A percentile compares a stretch with the other conserved stretches of the same genome.
Conservation (phyloP, 2,329 filamentous ascomycete species). For the Hysterium pulicare region DNA sequence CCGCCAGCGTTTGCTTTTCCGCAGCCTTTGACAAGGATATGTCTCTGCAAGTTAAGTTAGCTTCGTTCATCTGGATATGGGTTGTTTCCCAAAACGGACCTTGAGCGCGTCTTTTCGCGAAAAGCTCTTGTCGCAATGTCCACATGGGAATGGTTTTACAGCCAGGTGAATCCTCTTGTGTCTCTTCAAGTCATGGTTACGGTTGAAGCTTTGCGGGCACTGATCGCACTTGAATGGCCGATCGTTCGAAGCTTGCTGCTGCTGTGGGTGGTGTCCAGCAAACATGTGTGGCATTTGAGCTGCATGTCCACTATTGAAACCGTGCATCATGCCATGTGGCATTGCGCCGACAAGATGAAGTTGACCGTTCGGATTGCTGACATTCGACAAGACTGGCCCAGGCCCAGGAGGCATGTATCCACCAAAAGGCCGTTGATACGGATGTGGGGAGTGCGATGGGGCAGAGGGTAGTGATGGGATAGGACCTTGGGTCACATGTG, state of each 20-base stretch:
- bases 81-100: constrained; percentile 56
- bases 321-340: constrained; percentile 54
- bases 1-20: constrained; percentile 47
- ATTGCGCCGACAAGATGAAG: constrained; percentile 66
- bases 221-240: constrained; percentile 92
- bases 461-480: constrained; percentile 48
- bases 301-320: constrained; percentile 59
- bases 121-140: constrained; percentile 91
- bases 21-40: constrained; percentile 66
- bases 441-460: constrained; percentile 45
- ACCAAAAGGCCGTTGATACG: constrained; percentile 49
- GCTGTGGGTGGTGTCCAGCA: constrained; percentile 50
- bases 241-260: constrained; percentile 61
- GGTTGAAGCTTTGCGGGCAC: constrained; percentile 90
- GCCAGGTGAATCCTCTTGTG: constrained; percentile 94
- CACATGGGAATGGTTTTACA: constrained; percentile 93
- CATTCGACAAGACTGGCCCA: constrained; percentile 72
- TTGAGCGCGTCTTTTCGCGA: constrained; percentile 95
- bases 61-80: constrained; percentile 41
- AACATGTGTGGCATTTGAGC: constrained; percentile 63
- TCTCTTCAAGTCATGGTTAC: constrained; percentile 93
- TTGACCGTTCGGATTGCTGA: constrained; percentile 68
- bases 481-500: constrained; percentile 43
- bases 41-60: constrained; percentile 49
- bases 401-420: constrained; percentile 54